A percentile compares a stretch with the other conserved stretches of the same genome.
phyloP scores from a whole-genome alignment of 2,329 filamentous ascomycete genomes.

The Claviceps sp. region DNA sequence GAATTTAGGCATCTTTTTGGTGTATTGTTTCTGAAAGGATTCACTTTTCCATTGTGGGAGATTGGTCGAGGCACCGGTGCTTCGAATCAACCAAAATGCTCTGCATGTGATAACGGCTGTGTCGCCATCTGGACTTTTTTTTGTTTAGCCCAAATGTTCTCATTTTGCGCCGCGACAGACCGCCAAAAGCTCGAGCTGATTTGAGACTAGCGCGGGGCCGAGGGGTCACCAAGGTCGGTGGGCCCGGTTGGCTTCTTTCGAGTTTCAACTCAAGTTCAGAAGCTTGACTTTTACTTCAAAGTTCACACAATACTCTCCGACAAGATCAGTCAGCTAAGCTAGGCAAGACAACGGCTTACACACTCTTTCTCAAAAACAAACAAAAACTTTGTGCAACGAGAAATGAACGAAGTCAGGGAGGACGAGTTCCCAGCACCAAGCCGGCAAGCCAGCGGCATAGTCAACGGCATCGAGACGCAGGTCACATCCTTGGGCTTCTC shows the following conservation, averaged over 20 bases:
- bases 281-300: no score
- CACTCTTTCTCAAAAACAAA: slow-evolving; percentile 3
- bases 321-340: not conserved
- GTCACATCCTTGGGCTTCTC: slow-evolving; percentile 61
- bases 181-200: slow-evolving; percentile 18
- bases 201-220: slow-evolving; percentile 23
- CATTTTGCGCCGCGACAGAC: slow-evolving; percentile 22
- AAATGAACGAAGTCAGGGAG: slow-evolving; percentile 23
- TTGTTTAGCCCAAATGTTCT: slow-evolving; percentile 10
- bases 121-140: not conserved
- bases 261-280: no score
- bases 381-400: slow-evolving; percentile 9
- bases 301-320: not conserved
- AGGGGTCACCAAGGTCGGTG: not conserved
- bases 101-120: not conserved
- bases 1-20: slow-evolving; percentile 37
- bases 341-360: not conserved
- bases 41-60: not conserved
- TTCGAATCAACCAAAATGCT: slow-evolving; percentile 11
- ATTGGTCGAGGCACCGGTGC: slow-evolving; percentile 1
- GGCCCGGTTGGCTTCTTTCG: not conserved
- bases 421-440: slow-evolving; percentile 57
- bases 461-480: slow-evolving; percentile 59
- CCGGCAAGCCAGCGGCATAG: slow-evolving; percentile 42
- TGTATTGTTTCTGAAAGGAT: not conserved